These are phyloP conservation scores for Spirogloea muscicola DNA, from an alignment of 139 green algal genomes.

Conservation along the genomic window DNA sequence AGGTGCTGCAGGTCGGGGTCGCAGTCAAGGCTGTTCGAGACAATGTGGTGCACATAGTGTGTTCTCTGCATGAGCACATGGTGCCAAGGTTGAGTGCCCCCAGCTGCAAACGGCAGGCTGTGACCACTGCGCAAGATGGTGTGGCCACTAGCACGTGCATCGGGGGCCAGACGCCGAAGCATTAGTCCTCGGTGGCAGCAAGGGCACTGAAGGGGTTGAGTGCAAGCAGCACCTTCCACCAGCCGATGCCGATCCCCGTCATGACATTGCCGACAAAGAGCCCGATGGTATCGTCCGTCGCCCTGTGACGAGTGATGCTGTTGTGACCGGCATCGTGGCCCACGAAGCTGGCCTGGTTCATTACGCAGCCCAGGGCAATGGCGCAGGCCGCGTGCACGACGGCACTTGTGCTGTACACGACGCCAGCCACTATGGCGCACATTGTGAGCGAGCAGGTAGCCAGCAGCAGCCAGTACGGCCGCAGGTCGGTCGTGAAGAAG, in stretches of 20 bases:
- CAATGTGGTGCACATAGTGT: constrained; percentile 56
- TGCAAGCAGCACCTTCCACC: constrained; percentile 54
- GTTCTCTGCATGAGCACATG: constrained; percentile 39
- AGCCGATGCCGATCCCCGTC: constrained; percentile 50
- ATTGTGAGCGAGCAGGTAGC: not conserved
- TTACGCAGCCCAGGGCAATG: constrained; percentile 42
- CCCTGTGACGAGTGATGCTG: constrained; percentile 33
- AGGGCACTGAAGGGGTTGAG: too few species aligned
- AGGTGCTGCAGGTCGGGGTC: constrained; percentile 56
- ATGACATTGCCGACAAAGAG: constrained; percentile 43
- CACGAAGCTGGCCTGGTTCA: constrained; percentile 49
- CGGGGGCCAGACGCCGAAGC: too few species aligned
- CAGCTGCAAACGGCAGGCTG: too few species aligned
- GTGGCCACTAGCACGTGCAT: too few species aligned
- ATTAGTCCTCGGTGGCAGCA: too few species aligned
- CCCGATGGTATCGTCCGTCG: constrained; percentile 25
- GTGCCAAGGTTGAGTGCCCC: too few species aligned
- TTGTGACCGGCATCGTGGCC: constrained; percentile 53
- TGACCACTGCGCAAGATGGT: too few species aligned
- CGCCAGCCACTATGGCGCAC: not conserved
- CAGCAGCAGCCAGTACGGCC: constrained; percentile 9
- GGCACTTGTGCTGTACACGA: not conserved
- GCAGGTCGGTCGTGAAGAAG: constrained; percentile 13
- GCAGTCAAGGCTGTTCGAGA: constrained; percentile 48
- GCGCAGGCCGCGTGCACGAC: constrained; percentile 32